Conservation (phyloP, 1,284 basidiomycete genomes). For the Agaricales sp. region DNA sequence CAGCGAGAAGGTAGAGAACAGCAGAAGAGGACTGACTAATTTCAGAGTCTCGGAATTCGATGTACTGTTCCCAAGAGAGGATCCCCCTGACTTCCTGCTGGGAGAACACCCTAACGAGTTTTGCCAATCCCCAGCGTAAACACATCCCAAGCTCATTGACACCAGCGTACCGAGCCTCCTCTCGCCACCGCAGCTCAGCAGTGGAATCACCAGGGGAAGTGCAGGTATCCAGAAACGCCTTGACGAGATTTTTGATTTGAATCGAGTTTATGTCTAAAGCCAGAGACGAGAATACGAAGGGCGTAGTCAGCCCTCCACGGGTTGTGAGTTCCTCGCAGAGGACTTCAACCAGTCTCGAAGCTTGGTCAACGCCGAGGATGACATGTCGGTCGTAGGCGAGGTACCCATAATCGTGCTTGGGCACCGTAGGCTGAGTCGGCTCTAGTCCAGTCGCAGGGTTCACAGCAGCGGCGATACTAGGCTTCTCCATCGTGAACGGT, state of each 20-base stretch:
- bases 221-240: constrained; percentile 60
- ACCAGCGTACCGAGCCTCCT: constrained; percentile 73
- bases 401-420: constrained; percentile 46
- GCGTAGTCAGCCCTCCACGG: constrained; percentile 75
- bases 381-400: constrained; percentile 64
- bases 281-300: constrained; percentile 80
- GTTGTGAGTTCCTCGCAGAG: constrained; percentile 63
- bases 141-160: constrained; percentile 83
- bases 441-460: constrained; percentile 9
- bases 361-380: constrained; percentile 67
- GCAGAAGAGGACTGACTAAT: constrained; percentile 39
- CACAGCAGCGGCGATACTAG: constrained; percentile 20
- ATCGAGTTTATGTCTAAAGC: constrained; percentile 74
- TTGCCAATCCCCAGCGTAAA: constrained; percentile 74
- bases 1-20: background rate
- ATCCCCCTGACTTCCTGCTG: constrained; percentile 63
- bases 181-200: constrained; percentile 53
- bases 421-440: constrained; percentile 7
- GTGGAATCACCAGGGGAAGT: constrained; percentile 29
- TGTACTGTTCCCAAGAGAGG: constrained; percentile 70
- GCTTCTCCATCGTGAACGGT: constrained; percentile 12
- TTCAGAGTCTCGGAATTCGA: constrained; percentile 70
- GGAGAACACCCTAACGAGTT: constrained; percentile 56
- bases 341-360: constrained; percentile 57
- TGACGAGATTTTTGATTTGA: constrained; percentile 64